Conservation (phyloP, 1,284 basidiomycete species). For the Tilletia indica region DNA sequence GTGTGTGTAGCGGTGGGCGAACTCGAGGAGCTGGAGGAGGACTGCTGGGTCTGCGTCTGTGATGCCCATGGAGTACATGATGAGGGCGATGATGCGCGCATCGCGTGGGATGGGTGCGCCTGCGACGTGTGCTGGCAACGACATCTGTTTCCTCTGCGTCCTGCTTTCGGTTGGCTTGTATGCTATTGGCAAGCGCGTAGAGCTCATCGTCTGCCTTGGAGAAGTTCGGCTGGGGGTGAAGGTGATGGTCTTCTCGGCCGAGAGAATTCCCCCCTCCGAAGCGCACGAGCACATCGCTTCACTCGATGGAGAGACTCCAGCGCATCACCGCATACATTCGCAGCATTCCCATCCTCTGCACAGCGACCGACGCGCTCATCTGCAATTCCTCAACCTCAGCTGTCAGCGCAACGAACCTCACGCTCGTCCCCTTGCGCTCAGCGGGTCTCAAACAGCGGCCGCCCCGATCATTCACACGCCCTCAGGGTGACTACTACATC, state of each 20-base stretch:
- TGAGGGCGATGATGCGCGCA: constrained; percentile 84
- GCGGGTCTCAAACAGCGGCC: neutral
- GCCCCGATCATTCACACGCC: neutral
- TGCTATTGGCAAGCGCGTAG: neutral
- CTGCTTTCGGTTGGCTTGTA: no score
- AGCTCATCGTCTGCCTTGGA: neutral
- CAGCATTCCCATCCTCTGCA: no score
- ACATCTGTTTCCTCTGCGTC: neutral
- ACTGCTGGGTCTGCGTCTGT: constrained; percentile 91
- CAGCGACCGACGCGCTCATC: no score
- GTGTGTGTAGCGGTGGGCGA: constrained; percentile 84
- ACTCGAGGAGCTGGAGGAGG: constrained; percentile 90
- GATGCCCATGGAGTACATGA: constrained; percentile 89
- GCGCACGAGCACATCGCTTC: no score
- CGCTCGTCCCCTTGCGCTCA: neutral
- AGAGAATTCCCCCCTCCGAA: neutral
- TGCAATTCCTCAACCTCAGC: no score
- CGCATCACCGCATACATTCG: no score
- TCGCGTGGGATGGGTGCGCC: constrained; percentile 67
- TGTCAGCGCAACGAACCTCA: no score
- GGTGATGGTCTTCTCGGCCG: constrained; percentile 1
- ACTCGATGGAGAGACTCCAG: no score
- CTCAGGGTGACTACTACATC: neutral
- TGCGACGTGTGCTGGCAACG: neutral
- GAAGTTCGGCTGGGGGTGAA: neutral